Evolutionary conservation across 257 asterid species (phyloP).

Genomic region (Capsicum rhomboideum): DNA sequence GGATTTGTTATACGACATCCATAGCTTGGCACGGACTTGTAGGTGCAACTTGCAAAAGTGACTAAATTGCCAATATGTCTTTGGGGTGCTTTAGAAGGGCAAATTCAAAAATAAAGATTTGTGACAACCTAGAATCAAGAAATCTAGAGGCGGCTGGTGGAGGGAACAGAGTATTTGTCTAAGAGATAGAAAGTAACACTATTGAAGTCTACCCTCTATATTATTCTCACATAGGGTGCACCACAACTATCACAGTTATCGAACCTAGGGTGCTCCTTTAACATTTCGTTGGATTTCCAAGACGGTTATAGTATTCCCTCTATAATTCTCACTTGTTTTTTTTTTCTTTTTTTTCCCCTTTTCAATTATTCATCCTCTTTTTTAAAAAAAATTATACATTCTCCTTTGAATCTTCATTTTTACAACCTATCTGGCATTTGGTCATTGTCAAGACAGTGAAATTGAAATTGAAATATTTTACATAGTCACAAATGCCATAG

Average conservation of each 20-base stretch:
- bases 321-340: not conserved
- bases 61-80: not conserved
- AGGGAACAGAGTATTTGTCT: not conserved
- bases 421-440: not conserved
- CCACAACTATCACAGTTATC: not conserved
- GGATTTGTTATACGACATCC: not conserved
- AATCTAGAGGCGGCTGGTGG: not conserved
- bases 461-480: not conserved
- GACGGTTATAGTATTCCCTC: not conserved
- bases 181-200: not conserved
- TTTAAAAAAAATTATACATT: not conserved
- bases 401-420: not conserved
- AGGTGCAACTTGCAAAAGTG: not conserved
- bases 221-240: not conserved
- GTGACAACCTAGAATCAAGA: not conserved
- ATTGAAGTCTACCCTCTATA: not conserved
- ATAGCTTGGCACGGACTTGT: not conserved
- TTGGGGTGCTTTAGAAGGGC: not conserved
- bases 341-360: not conserved
- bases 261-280: not conserved
- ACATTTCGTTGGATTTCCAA: not conserved
- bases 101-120: not conserved
- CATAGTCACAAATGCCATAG: not conserved
- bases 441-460: not conserved
- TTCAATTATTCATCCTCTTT: not conserved